These are phyloP conservation scores for Fistulinella prunicolor DNA, from an alignment of 768 basidiomycete genomes.

Conservation along the genomic window DNA sequence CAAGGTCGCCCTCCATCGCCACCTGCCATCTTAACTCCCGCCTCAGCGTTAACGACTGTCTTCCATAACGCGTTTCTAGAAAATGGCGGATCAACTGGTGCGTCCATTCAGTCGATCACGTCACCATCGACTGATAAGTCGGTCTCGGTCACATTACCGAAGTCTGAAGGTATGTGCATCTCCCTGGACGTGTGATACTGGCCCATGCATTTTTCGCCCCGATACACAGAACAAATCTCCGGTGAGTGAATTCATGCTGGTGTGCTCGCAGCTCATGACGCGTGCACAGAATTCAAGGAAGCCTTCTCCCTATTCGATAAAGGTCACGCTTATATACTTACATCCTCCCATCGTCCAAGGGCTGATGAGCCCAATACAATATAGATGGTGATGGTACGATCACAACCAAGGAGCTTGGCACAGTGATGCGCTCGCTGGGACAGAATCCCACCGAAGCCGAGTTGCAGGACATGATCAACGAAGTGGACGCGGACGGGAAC, in stretches of 20 bases:
- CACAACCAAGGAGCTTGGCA: conserved; percentile 86
- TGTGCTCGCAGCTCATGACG: conserved; percentile 5
- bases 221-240: conserved; percentile 79
- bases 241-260: conserved; percentile 46
- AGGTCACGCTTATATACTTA: conserved; percentile 42
- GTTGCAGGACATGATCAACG: conserved; percentile 94
- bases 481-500: conserved; percentile 87
- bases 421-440: conserved; percentile 89
- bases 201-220: background rate
- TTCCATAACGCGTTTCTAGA: conserved; percentile 17
- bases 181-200: background rate
- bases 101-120: conserved; percentile 23
- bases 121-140: conserved; percentile 14
- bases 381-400: conserved; percentile 91
- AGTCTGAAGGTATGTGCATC: conserved; percentile 56
- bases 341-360: too few relatives aligned
- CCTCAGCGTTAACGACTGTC: background rate
- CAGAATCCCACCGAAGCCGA: conserved; percentile 93
- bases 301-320: conserved; percentile 98
- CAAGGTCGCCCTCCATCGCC: conserved; percentile 11
- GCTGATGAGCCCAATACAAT: background rate
- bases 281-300: conserved; percentile 89
- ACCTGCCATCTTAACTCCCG: background rate
- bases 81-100: conserved; percentile 60
- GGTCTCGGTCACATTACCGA: conserved; percentile 7